Evolutionary conservation across 352 stramenopile species (phyloP).

Genomic region (Globisporangium okanoganense): DNA sequence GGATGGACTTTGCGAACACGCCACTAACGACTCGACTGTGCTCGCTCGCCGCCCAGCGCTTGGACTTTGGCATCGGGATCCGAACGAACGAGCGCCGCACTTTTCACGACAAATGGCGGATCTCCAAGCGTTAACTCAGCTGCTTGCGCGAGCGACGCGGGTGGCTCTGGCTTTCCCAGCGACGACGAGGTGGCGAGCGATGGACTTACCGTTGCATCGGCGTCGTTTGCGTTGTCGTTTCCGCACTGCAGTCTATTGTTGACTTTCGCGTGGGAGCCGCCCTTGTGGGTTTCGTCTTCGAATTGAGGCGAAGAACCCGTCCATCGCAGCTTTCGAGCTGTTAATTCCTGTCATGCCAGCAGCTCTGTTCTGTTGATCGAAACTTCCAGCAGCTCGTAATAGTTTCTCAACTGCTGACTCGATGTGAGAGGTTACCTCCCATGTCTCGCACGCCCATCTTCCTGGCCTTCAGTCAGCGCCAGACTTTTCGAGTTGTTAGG

Average conservation of each 20-base stretch:
- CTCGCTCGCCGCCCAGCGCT: slow-evolving; percentile 16
- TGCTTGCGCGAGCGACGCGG: not conserved
- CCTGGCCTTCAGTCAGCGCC: too few relatives aligned
- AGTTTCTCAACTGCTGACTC: not conserved
- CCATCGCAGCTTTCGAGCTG: too few relatives aligned
- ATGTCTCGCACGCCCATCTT: too few relatives aligned
- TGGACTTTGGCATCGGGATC: slow-evolving; percentile 10
- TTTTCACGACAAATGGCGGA: not conserved
- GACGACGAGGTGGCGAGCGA: too few relatives aligned
- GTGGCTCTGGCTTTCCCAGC: not conserved
- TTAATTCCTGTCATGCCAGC: too few relatives aligned
- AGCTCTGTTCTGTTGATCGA: too few relatives aligned
- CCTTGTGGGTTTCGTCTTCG: too few relatives aligned
- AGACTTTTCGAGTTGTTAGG: too few relatives aligned
- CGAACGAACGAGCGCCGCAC: not conserved
- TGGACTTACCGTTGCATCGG: not conserved
- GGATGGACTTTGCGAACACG: slow-evolving; percentile 18
- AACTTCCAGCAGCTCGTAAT: not conserved
- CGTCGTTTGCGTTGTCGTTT: not conserved
- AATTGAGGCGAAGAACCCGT: too few relatives aligned
- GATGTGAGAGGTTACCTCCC: too few relatives aligned
- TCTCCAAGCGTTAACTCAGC: not conserved
- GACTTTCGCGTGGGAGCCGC: too few relatives aligned
- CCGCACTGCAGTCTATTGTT: too few relatives aligned
- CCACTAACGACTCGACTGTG: slow-evolving; percentile 17